Base-by-base conservation (phyloP, 2,329 filamentous ascomycete genomes). In the Apiospora arundinis region DNA sequence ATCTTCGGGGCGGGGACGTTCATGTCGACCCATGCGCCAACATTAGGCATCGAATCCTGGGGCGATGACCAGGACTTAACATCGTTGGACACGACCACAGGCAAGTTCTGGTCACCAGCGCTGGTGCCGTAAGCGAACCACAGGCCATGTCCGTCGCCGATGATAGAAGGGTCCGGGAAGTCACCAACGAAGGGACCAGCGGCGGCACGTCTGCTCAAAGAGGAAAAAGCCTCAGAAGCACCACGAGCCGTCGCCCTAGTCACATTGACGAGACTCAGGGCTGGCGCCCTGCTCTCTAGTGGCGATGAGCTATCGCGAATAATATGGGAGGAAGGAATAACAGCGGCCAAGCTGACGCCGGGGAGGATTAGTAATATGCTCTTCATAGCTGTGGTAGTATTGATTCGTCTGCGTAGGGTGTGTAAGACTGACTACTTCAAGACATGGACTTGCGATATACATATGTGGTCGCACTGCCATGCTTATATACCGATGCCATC, bases 111-210 rank as follows among this genome's bases (percentile, higher is more conserved):
- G 71, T 73, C 73, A 68, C 77, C 77, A 4, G 76, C 77, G 12
- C 77, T 79, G 1, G 78, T 80, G 9, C 70, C 76, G 52, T 79
- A 80, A 0, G 77, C 77, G 40, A 78, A 78, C 78, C 78, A 80
- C 42, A 77, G 76, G 4, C 76, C 77, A 52, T 78, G 75, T 18
- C 76, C 46, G 32, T 69, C 78, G 48, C 67, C 78, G 48, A 80
- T 79, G 7, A 79, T 69, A 4, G 72, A 73, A 0, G 78, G 78
- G 45, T 80, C 78, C 0, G 78, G 78, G 70, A 80, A 80, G 71
- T 77, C 73, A 12, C 72, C 74, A 44, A 80, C 70, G 25, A 71
- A 73, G 9, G 77, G 77, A 4, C 77, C 77, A 0, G 70, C 70
- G 5, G 79, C 63, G 44, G 74, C 72, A 21, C 45, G 45, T 49